Conservation (phyloP, 2,329 filamentous ascomycete genomes). For the Pseudopithomyces chartarum region DNA sequence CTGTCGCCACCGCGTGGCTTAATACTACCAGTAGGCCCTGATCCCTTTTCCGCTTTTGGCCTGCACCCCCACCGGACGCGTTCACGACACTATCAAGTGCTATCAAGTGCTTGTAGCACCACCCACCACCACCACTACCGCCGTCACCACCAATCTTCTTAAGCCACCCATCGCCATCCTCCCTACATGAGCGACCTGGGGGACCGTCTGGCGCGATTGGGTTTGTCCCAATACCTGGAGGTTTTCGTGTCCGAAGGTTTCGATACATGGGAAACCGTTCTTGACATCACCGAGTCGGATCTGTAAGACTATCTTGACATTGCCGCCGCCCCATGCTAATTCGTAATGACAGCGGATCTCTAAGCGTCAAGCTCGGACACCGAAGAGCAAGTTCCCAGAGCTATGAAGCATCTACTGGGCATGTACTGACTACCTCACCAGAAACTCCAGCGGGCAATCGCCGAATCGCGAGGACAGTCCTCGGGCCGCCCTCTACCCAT, state of each 20-base stretch:
- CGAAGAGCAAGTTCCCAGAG: constrained; percentile 67
- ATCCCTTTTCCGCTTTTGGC: not conserved
- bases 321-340: not conserved
- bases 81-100: not conserved
- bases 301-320: constrained; percentile 59
- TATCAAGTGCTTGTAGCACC: constrained; percentile 2
- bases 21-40: constrained; percentile 13
- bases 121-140: constrained; percentile 13
- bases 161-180: constrained; percentile 7
- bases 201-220: constrained; percentile 73
- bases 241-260: constrained; percentile 79
- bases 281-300: constrained; percentile 84
- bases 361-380: constrained; percentile 81
- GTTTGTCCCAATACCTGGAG: constrained; percentile 76
- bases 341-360: constrained; percentile 52
- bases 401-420: not conserved
- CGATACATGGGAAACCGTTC: constrained; percentile 81
- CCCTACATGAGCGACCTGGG: constrained; percentile 68
- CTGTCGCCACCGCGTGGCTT: constrained; percentile 27
- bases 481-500: constrained; percentile 43
- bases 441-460: constrained; percentile 85
- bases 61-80: not conserved
- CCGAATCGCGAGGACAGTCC: constrained; percentile 67
- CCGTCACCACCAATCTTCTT: constrained; percentile 3
- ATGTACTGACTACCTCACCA: constrained; percentile 39